Evolutionary conservation across 2,329 filamentous ascomycete species (phyloP), one percentile per base, ranked within the genome.

Genomic region (Chaetomiaceae sp.): DNA sequence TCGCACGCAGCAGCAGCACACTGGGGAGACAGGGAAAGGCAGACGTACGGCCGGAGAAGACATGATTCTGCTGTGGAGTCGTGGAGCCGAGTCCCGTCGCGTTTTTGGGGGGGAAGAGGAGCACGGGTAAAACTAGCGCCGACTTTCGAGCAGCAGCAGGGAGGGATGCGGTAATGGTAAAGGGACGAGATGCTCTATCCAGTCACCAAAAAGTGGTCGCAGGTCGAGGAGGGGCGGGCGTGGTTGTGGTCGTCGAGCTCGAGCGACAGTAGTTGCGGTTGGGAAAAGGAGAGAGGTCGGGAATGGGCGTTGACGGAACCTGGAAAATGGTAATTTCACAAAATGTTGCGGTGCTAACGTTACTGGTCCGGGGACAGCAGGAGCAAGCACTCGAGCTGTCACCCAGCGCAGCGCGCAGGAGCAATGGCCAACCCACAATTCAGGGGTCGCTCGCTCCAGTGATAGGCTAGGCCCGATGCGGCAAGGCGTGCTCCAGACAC

Each of bases 301-400:
- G 55, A 54, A 50, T 54, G 51, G 53, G 50, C 53, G 50, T 57
- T 50, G 53, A 57, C 44, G 56, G 57, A 61, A 66, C 65, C 63
- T 65, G 66, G 44, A 61, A 66, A 65, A 63, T 65, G 66, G 44
- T 61, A 68, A 68, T 68, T 68, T 68, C 64, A 68, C 64, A 65
- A 68, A 66, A 65, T 66, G 64, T 65, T 67, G 61, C 65, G 59
- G 65, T 63, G 60, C 56, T 53, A 27, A 6, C 25, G n/a, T n/a
- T n/a, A 42, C 46, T 48, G 45, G 46, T 35, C 46, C 35, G 45
- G n/a, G n/a, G 38, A 59, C 57, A 50, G 55, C 55, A 58, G 55
- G 45, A 53, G 48, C 43, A 46, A 52, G 49, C 52, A 59, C 47
- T 19, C 41, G 25, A 39, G 53, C 53, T 50, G 44, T 43, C 41